These are phyloP conservation scores for Lentinula aciculospora DNA, from an alignment of 768 basidiomycete genomes.

Conservation along the genomic window DNA sequence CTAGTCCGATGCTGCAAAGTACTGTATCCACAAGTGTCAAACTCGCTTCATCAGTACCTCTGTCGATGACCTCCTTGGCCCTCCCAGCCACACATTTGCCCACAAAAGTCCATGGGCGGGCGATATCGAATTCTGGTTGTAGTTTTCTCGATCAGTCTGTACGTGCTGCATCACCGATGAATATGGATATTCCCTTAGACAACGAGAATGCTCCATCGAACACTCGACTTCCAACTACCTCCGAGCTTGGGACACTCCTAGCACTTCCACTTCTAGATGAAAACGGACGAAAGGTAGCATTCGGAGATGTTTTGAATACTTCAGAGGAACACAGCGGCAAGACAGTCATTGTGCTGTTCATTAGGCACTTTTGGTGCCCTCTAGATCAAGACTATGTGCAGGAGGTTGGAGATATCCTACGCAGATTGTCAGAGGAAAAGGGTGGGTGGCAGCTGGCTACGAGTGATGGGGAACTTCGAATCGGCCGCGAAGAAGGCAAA, in stretches of 20 bases:
- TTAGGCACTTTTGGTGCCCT: conserved; percentile 88
- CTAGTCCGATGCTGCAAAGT: not conserved
- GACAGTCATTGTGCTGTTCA: conserved; percentile 71
- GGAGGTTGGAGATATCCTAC: not conserved
- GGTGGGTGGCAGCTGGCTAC: conserved; percentile 31
- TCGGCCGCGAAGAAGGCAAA: conserved; percentile 16
- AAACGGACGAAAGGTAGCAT: not conserved
- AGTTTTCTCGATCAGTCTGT: not conserved
- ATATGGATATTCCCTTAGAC: not conserved
- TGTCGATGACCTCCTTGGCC: not conserved
- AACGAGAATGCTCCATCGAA: not conserved
- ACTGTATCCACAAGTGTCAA: not conserved
- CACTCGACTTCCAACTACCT: not conserved
- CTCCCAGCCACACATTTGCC: not conserved
- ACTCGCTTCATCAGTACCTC: not conserved
- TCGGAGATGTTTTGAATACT: conserved; percentile 12
- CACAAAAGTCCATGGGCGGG: not conserved
- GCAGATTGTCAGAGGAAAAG: conserved; percentile 44
- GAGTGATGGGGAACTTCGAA: conserved; percentile 20
- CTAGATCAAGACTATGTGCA: conserved; percentile 81
- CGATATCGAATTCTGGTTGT: not conserved
- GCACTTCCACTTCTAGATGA: not conserved
- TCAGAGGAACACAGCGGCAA: conserved; percentile 17
- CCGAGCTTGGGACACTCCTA: not conserved
- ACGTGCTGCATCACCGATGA: not conserved